Conservation (phyloP, 176 grass and related monocot genomes). For the Rhynchospora pubera region DNA sequence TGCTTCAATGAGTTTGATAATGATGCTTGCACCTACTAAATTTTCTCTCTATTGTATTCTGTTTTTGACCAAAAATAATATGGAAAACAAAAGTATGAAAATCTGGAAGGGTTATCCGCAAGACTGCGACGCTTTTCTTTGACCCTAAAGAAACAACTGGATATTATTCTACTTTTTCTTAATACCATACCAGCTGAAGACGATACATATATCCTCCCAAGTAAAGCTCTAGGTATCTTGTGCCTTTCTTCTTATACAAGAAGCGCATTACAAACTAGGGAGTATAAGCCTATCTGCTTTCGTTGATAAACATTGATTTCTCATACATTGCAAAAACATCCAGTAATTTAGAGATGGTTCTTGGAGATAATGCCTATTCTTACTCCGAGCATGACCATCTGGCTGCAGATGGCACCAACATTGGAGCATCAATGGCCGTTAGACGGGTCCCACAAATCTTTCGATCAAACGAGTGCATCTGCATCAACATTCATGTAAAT, state of each 20-base stretch:
- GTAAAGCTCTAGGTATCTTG: background rate
- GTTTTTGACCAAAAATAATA: background rate
- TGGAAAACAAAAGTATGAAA: too few species aligned
- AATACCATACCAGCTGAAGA: background rate
- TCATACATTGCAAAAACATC: background rate
- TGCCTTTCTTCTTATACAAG: slow-evolving; percentile 7
- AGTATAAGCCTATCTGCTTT: slow-evolving; percentile 6
- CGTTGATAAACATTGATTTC: background rate
- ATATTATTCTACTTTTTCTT: background rate
- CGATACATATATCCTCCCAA: background rate
- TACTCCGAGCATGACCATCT: slow-evolving; percentile 27
- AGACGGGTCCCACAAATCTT: background rate
- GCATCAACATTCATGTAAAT: slow-evolving; percentile 59
- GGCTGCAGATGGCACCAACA: slow-evolving; percentile 16
- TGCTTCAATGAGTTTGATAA: background rate
- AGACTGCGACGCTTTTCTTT: background rate
- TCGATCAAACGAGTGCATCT: slow-evolving; percentile 17
- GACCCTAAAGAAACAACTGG: background rate
- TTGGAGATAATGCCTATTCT: slow-evolving; percentile 21
- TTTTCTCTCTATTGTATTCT: background rate
- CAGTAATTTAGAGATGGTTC: background rate
- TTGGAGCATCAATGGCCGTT: slow-evolving; percentile 24
- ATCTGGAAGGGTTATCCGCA: background rate
- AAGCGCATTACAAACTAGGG: background rate
- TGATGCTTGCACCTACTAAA: background rate